phyloP scores from a whole-genome alignment of 2,329 filamentous ascomycete species.

The Fusarium sp. region DNA sequence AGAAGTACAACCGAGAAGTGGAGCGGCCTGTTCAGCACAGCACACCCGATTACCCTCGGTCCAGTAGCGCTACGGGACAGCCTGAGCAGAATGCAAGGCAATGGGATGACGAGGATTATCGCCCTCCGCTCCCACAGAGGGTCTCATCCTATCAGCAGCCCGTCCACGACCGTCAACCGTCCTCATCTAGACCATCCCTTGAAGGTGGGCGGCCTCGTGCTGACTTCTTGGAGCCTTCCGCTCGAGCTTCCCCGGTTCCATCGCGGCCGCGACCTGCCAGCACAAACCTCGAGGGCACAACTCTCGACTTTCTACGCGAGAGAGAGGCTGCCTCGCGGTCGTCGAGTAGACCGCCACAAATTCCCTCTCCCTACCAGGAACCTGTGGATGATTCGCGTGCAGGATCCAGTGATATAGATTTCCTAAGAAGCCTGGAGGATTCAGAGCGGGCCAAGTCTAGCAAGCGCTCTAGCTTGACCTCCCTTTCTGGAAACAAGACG shows the following conservation, averaged over 20 bases:
- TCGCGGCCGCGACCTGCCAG: slow-evolving; percentile 76
- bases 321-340: slow-evolving; percentile 67
- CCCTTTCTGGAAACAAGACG: slow-evolving; percentile 78
- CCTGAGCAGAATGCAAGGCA: slow-evolving; percentile 31
- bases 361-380: slow-evolving; percentile 54
- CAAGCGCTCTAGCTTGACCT: slow-evolving; percentile 79
- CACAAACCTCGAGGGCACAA: slow-evolving; percentile 81
- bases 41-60: slow-evolving; percentile 40
- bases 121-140: slow-evolving; percentile 29
- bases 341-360: slow-evolving; percentile 45
- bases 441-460: slow-evolving; percentile 59
- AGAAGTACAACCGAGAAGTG: slow-evolving; percentile 45
- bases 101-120: slow-evolving; percentile 34
- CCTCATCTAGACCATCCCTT: slow-evolving; percentile 41
- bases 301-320: slow-evolving; percentile 80
- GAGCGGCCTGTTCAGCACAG: slow-evolving; percentile 33
- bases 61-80: slow-evolving; percentile 44
- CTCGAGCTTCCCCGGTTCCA: slow-evolving; percentile 47
- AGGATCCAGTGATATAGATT: slow-evolving; percentile 79
- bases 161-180: slow-evolving; percentile 41
- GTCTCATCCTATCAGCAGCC: slow-evolving; percentile 43
- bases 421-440: slow-evolving; percentile 79
- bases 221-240: slow-evolving; percentile 39
- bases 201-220: slow-evolving; percentile 43
- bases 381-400: slow-evolving; percentile 43